These are phyloP conservation scores for Triangularia verruculosa DNA, from an alignment of 2,329 filamentous ascomycete species.

Conservation along the genomic window DNA sequence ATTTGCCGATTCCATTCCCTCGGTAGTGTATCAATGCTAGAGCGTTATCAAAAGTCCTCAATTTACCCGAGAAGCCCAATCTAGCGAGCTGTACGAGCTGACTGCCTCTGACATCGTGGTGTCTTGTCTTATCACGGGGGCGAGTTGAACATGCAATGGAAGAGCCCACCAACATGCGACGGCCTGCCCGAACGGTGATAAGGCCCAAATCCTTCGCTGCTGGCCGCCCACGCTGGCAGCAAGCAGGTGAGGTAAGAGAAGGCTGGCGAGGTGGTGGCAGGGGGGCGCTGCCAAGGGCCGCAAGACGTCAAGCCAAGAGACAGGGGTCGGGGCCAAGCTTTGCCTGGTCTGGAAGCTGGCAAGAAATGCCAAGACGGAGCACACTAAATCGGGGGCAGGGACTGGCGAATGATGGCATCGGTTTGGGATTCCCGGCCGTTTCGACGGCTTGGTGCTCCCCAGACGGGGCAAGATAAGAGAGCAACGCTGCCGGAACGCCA, in stretches of 20 bases:
- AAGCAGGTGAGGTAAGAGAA: not conserved
- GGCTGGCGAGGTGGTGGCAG: not conserved
- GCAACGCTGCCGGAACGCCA: slow-evolving; percentile 11
- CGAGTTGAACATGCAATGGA: not conserved
- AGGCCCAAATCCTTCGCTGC: not conserved
- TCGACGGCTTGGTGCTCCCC: slow-evolving; percentile 16
- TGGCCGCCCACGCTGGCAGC: not conserved
- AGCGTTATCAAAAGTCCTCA: not conserved
- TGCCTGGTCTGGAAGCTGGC: slow-evolving; percentile 24
- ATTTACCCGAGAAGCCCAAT: not conserved
- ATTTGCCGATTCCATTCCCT: not conserved
- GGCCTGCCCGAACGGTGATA: slow-evolving; percentile 2
- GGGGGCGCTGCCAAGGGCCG: not conserved
- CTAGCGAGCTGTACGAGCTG: not conserved
- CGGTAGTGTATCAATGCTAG: not conserved
- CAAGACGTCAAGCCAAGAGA: slow-evolving; percentile 10
- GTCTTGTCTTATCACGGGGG: not conserved
- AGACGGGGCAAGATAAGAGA: slow-evolving; percentile 15
- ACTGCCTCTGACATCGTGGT: not conserved
- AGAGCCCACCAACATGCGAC: not conserved
- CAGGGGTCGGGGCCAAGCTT: slow-evolving; percentile 16
- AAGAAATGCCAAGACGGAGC: slow-evolving; percentile 19
- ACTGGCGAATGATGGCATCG: slow-evolving; percentile 15
- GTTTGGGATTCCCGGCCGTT: not conserved
- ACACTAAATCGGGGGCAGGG: slow-evolving; percentile 3